A percentile compares a stretch with the other conserved stretches of the same genome.
Evolutionary conservation across 257 asterid genomes (phyloP).

Genomic region (Nicotiana tomentosiformis): DNA sequence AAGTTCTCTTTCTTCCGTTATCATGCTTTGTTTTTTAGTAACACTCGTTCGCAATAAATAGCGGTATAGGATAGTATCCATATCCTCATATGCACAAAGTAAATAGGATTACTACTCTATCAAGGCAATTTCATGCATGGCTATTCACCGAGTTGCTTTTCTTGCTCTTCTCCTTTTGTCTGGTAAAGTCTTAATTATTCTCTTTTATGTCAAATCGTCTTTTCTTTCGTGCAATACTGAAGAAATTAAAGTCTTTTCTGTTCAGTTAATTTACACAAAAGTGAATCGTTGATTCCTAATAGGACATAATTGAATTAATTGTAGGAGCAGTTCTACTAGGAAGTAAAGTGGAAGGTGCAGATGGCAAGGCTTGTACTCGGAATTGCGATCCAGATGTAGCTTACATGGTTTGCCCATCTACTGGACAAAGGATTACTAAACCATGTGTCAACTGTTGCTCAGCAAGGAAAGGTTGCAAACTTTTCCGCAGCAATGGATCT

Average conservation of each 20-base stretch:
- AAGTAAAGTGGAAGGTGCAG: neutral
- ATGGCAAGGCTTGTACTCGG: neutral
- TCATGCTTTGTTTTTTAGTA: neutral
- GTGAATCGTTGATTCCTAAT: neutral
- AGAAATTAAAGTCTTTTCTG: neutral
- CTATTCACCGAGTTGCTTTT: neutral
- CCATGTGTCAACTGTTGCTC: conserved; percentile 11
- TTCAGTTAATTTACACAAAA: neutral
- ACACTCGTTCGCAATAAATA: neutral
- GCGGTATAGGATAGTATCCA: neutral
- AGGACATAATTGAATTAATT: neutral
- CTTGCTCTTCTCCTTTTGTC: neutral
- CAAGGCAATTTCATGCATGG: neutral
- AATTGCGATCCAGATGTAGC: conserved; percentile 3
- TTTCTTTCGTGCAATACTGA: neutral
- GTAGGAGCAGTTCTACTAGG: neutral
- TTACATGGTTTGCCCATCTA: conserved; percentile 8
- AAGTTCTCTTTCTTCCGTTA: neutral
- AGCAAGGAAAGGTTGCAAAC: neutral
- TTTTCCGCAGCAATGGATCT: conserved; percentile 6
- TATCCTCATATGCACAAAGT: neutral
- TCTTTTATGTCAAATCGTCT: neutral
- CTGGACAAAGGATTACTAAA: neutral
- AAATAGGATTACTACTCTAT: neutral
- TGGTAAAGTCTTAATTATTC: neutral